phyloP scores from a whole-genome alignment of 2,329 filamentous ascomycete species.

The Akanthomyces uredinophilus region DNA sequence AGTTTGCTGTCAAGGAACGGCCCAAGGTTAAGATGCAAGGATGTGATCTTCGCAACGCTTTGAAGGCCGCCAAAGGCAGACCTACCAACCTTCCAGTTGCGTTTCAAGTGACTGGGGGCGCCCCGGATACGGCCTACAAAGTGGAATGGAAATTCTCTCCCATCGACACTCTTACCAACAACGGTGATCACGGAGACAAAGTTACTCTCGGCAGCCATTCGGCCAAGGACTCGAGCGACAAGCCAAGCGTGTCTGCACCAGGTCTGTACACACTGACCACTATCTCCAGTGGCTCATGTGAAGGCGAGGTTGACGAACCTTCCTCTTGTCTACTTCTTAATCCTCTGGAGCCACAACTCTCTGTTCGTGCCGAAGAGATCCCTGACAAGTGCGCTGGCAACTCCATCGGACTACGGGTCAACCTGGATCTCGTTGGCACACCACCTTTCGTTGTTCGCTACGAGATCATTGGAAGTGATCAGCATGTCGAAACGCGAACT shows the following conservation, averaged over 20 bases:
- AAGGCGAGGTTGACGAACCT: conserved; percentile 86
- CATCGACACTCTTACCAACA: conserved; percentile 61
- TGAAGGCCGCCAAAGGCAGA: conserved; percentile 77
- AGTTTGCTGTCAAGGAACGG: conserved; percentile 80
- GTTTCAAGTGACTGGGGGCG: conserved; percentile 58
- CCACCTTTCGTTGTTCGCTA: conserved; percentile 86
- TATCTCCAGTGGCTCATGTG: conserved; percentile 74
- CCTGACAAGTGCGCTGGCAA: conserved; percentile 94
- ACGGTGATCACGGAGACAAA: conserved; percentile 62
- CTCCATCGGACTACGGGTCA: conserved; percentile 82
- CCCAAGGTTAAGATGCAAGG: conserved; percentile 66
- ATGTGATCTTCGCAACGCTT: conserved; percentile 73
- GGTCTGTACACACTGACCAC: conserved; percentile 83
- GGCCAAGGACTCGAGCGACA: conserved; percentile 57
- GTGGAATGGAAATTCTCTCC: conserved; percentile 80
- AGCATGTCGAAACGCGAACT: conserved; percentile 45
- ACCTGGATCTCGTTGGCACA: conserved; percentile 84
- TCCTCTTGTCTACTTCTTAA: conserved; percentile 91
- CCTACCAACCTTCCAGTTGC: conserved; percentile 63
- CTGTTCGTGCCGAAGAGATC: conserved; percentile 71
- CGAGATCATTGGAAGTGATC: conserved; percentile 59
- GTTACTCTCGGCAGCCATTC: conserved; percentile 53
- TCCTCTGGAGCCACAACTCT: conserved; percentile 77
- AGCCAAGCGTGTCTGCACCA: conserved; percentile 65
- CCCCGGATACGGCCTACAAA: conserved; percentile 60